These are phyloP conservation scores for Zelopaecilomyces penicillatus DNA, from an alignment of 2,329 filamentous ascomycete species.

Conservation along the genomic window DNA sequence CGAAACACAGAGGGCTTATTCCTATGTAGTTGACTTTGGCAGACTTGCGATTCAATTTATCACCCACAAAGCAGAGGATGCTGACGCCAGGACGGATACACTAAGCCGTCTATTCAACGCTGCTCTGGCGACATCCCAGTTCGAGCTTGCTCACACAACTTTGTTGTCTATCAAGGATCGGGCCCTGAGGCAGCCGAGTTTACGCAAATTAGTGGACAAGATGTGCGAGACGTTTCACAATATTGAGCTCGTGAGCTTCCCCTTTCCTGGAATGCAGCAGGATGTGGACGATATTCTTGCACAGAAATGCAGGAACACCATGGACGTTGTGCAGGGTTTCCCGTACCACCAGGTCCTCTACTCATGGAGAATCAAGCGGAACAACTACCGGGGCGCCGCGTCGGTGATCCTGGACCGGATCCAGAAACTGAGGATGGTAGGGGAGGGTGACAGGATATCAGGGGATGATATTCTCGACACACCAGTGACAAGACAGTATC, in stretches of 20 bases:
- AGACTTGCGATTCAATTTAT: constrained; percentile 63
- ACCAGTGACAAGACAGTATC: constrained; percentile 63
- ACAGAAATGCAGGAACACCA: constrained; percentile 59
- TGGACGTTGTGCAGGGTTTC: constrained; percentile 58
- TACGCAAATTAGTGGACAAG: constrained; percentile 60
- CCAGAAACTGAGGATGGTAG: constrained; percentile 50
- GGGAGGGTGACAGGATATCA: constrained; percentile 49
- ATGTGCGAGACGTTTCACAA: constrained; percentile 62
- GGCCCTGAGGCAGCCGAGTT: constrained; percentile 61
- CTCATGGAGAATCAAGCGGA: constrained; percentile 75
- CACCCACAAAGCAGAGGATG: constrained; percentile 20
- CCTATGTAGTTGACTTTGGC: constrained; percentile 78
- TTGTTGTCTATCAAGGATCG: constrained; percentile 64
- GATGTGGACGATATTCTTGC: constrained; percentile 72
- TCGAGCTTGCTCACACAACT: constrained; percentile 73
- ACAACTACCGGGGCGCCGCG: constrained; percentile 76
- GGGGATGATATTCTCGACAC: constrained; percentile 53
- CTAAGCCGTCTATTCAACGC: constrained; percentile 78
- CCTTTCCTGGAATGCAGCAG: constrained; percentile 68
- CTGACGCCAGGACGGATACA: constrained; percentile 56
- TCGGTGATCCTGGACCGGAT: constrained; percentile 55
- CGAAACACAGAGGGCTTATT: constrained; percentile 67
- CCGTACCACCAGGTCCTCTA: constrained; percentile 88
- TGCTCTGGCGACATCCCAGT: constrained; percentile 69
- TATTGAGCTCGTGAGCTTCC: constrained; percentile 62